Evolutionary conservation across 495 filamentous ascomycete species (phyloP), one percentile per base, ranked within the genome.

Genomic region (Amphirosellinia nigrospora): DNA sequence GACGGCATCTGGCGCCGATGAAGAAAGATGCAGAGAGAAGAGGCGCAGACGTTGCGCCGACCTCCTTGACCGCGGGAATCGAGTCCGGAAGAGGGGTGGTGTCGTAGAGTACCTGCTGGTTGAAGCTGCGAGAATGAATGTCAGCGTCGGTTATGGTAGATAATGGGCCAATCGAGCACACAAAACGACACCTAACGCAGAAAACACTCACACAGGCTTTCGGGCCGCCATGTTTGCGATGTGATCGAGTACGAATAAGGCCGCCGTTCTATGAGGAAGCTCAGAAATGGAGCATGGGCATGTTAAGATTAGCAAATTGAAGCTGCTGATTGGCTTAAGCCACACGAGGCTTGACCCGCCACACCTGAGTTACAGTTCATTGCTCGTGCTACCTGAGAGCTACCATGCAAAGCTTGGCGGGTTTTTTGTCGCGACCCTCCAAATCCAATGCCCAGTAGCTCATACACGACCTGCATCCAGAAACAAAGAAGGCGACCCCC

Each of bases 1-100:
- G 85, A 77, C 88, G 90, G 89, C 96, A 99, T 74, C 94, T 89
- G 70, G 93, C 94, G 58, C 96, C 96, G 79, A 99, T 99, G 79
- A 98, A 98, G 87, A 90, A 99, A n/a, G 93, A 88, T 21, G 96
- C 96, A 71, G 92, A 95, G 41, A 94, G 82, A 30, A 99, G 86
- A 46, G 96, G 96, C 21, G 95, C 96, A 52, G 94, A 97, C 70
- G 90, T 96, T 59, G 93, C 87, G 64, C 96, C 96, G 74, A 98
- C 87, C 80, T 99, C 96, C 71, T 92, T 85, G 72, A 99, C 96
- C 72, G 90, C 87, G 78, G 96, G 96, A 80, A 99, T 94, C 74
- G 89, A 88, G 77, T 91, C 87, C 66, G 96, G 96, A 78, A 98
- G 92, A 74, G 96, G 96, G 70, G 96, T 97, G 73, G 93, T 95